A percentile compares a stretch with the other conserved stretches of the same genome.
Conservation (phyloP, 1,139 yeast genomes). For the Sugiyamaella neomexicana region DNA sequence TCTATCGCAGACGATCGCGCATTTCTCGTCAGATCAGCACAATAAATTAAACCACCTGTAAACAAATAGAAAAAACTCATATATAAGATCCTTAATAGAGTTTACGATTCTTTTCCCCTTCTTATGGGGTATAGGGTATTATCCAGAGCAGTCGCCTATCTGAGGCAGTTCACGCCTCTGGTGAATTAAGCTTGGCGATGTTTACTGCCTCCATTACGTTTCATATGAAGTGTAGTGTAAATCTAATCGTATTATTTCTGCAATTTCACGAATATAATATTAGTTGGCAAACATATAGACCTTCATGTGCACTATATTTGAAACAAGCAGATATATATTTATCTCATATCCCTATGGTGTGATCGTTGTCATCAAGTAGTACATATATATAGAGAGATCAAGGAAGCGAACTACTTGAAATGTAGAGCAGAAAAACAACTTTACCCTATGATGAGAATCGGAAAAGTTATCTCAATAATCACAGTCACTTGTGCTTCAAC, state of each 20-base stretch:
- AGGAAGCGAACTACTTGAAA: not conserved
- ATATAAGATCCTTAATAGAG: not conserved
- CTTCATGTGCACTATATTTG: not conserved
- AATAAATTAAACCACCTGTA: not conserved
- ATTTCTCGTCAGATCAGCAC: not conserved
- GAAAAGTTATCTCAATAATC: not conserved
- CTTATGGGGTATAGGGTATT: too few species aligned
- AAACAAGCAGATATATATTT: not conserved
- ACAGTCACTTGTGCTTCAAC: not conserved
- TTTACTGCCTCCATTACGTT: too few species aligned
- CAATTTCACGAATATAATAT: not conserved
- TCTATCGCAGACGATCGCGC: not conserved
- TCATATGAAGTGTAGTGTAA: too few species aligned
- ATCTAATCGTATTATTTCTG: too few species aligned
- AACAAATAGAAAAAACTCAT: not conserved
- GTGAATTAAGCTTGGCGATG: too few species aligned
- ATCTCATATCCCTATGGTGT: not conserved
- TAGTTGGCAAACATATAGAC: not conserved
- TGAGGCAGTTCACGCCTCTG: too few species aligned
- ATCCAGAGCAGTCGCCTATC: too few species aligned
- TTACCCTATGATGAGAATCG: not conserved
- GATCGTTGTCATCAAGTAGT: not conserved
- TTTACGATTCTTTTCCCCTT: too few species aligned
- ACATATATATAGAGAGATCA: not conserved
- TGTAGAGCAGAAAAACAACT: not conserved